Conservation (phyloP, 768 basidiomycete genomes). For the Clavaria fumosa region DNA sequence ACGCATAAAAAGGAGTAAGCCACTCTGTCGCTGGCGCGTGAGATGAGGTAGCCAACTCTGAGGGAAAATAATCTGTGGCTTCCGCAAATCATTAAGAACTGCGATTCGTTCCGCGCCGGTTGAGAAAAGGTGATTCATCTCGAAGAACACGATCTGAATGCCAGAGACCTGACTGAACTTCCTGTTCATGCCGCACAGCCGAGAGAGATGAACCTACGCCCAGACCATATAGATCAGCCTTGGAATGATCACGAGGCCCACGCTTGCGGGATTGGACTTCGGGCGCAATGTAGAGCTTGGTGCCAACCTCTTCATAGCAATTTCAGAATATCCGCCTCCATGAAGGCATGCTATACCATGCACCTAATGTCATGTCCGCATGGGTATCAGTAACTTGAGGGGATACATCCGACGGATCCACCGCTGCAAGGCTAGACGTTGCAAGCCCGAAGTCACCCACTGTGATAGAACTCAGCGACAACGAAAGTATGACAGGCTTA, state of each 20-base stretch:
- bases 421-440: slow-evolving; percentile 64
- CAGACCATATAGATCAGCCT: slow-evolving; percentile 90
- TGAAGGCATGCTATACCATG: slow-evolving; percentile 7
- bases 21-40: slow-evolving; percentile 54
- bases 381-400: slow-evolving; percentile 30
- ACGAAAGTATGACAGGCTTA: neutral
- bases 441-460: slow-evolving; percentile 92
- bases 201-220: slow-evolving; percentile 39
- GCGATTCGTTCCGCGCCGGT: slow-evolving; percentile 75
- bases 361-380: slow-evolving; percentile 64
- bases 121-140: slow-evolving; percentile 81
- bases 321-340: neutral
- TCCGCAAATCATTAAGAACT: slow-evolving; percentile 67
- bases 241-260: slow-evolving; percentile 62
- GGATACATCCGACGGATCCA: slow-evolving; percentile 57
- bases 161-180: slow-evolving; percentile 4
- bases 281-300: slow-evolving; percentile 83
- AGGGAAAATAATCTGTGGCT: slow-evolving; percentile 66
- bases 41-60: slow-evolving; percentile 48
- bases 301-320: slow-evolving; percentile 64
- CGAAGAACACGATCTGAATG: slow-evolving; percentile 95
- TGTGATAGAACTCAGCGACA: slow-evolving; percentile 14
- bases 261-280: slow-evolving; percentile 58
- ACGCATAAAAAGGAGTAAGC: slow-evolving; percentile 5
- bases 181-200: neutral